These are phyloP conservation scores for Avena sativa DNA, from an alignment of 176 grass and related monocot species.

Conservation along the genomic window DNA sequence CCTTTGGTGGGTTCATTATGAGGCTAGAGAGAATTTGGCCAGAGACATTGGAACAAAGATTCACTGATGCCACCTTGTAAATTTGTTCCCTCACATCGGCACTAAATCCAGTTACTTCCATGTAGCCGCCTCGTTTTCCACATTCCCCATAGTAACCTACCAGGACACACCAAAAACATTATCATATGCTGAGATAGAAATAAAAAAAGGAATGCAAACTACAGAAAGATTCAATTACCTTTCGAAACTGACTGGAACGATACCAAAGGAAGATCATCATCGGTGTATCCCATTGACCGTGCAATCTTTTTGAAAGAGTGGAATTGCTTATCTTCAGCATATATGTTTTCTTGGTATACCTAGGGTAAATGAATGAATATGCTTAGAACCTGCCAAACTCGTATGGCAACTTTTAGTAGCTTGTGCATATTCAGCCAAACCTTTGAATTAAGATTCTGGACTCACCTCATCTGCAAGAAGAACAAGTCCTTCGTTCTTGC, in stretches of 20 bases:
- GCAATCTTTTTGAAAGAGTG: conserved; percentile 96
- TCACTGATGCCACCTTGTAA: conserved; percentile 98
- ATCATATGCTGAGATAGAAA: conserved; percentile 15
- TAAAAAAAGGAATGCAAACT: neutral
- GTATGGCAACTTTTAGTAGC: neutral
- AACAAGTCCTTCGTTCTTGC: conserved; percentile 95
- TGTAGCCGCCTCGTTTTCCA: conserved; percentile 98
- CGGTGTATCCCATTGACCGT: conserved; percentile 79
- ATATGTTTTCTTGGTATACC: conserved; percentile 99
- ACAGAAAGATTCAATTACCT: conserved; percentile 55
- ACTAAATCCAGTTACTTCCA: conserved; percentile 94
- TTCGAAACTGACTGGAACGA: conserved; percentile 95
- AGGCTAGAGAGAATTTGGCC: conserved; percentile 96
- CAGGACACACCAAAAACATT: conserved; percentile 24
- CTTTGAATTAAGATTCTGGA: conserved; percentile 21
- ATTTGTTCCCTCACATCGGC: conserved; percentile 95
- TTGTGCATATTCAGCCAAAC: conserved; percentile 20
- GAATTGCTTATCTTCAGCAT: conserved; percentile 87
- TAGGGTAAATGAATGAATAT: conserved; percentile 35
- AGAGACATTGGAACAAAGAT: conserved; percentile 90
- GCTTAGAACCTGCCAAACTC: conserved; percentile 25
- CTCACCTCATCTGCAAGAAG: conserved; percentile 88
- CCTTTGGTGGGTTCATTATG: conserved; percentile 99
- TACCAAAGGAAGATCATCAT: conserved; percentile 81
- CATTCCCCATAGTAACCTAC: conserved; percentile 97